Evolutionary conservation across 495 filamentous ascomycete species (phyloP), one percentile per base, ranked within the genome.

Genomic region (Evernia prunastri): DNA sequence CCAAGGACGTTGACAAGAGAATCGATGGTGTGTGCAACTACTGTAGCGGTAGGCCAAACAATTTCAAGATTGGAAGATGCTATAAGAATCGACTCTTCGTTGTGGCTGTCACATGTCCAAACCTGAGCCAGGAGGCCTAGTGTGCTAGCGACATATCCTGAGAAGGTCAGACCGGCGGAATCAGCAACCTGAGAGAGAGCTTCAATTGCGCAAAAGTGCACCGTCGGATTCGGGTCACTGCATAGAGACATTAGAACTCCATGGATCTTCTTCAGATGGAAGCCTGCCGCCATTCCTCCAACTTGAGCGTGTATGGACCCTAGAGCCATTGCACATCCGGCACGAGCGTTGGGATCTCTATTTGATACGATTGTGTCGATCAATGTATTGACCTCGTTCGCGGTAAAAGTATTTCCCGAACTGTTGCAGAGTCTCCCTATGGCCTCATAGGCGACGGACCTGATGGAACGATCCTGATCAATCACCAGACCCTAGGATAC

Each of bases 261-360:
- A 42, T 96, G 84, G 58, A 99, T 97, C 11, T 90, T 96, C 76
- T 97, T 97, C 18, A 99, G 78, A 73, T 99, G 94, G 69, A 91
- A 89, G n/a, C 92, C 91, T 59, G 94, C 94, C 63, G 95, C 95
- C 92, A 99, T 97, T 67, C 94, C 94, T 61, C 94, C 94, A 37
- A 97, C 89, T 72, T 96, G 90, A 3, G 91, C 86, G 74, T 97
- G 94, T 53, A 97, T 97, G 66, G 87, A 90, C 18, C 93, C 94
- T 62, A 99, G 78, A 40, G 94, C 91, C 77, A 94, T 87, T 25
- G 95, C 95, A 72, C 91, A 99, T 35, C 94, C 94, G 47, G 94
- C 91, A 70, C 94, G 87, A 17, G 90, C 90, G 70, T 89, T 93
- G 8, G 94, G 94, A 64, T 99, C 94, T 36, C 93, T 80, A 70